A percentile compares a stretch with the other conserved stretches of the same genome.
These are phyloP conservation scores for Leccinum broughii DNA, from an alignment of 768 basidiomycete genomes.

Conservation along the genomic window DNA sequence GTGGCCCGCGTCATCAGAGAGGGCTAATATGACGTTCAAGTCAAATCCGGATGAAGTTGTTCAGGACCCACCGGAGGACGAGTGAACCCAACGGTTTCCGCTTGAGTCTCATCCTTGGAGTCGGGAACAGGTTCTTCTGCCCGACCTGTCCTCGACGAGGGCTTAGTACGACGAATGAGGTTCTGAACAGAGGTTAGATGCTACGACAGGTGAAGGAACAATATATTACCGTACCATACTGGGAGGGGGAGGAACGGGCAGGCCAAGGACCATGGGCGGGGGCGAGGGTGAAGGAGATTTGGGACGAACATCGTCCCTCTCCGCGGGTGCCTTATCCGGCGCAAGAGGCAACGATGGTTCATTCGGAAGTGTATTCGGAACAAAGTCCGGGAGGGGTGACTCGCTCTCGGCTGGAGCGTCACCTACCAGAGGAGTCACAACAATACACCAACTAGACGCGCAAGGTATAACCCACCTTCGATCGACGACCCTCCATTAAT, in stretches of 20 bases:
- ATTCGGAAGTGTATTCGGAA: conserved; percentile 53
- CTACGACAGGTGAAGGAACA: not conserved
- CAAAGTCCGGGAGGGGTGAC: conserved; percentile 47
- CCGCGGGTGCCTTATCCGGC: conserved; percentile 12
- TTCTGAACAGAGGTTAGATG: conserved; percentile 14
- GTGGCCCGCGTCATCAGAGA: conserved; percentile 41
- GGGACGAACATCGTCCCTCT: conserved; percentile 13
- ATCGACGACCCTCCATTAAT: conserved; percentile 26
- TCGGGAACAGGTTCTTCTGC: conserved; percentile 9
- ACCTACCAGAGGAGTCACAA: conserved; percentile 7
- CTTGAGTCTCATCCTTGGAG: conserved; percentile 12
- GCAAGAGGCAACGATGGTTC: conserved; percentile 45
- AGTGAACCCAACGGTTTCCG: conserved; percentile 12
- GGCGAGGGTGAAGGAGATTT: conserved; percentile 21
- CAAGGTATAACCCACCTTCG: conserved; percentile 18
- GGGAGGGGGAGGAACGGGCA: conserved; percentile 26
- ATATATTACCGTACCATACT: conserved; percentile 17
- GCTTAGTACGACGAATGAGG: conserved; percentile 26
- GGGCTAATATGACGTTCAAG: conserved; percentile 30
- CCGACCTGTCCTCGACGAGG: conserved; percentile 13
- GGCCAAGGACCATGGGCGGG: conserved; percentile 19
- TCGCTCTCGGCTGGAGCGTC: conserved; percentile 10
- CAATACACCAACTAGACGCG: not conserved
- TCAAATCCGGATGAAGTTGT: not conserved
- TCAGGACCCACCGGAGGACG: conserved; percentile 28